Base-by-base conservation (phyloP, 2,329 filamentous ascomycete genomes). In the Pseudogymnoascus sp. region DNA sequence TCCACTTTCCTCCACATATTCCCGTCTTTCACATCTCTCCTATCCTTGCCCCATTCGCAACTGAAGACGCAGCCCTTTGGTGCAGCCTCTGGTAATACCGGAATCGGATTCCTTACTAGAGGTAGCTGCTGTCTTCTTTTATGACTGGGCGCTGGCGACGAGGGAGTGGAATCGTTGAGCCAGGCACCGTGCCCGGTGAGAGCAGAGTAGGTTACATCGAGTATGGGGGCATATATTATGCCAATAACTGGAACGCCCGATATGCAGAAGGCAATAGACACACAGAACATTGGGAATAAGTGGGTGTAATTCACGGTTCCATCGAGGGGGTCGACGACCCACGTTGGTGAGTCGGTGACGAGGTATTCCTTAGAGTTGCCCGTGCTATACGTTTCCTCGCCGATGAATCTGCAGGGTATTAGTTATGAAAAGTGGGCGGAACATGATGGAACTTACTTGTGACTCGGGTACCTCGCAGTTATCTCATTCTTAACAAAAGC, bases 251-350 rank as follows among this genome's bases (percentile, higher is more conserved):
- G 86, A 28, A 77, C 73, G 5, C 81, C 79, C 16, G 81, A 74
- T 62, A 89, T 70, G 23, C 87, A 78, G 69, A 92, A 86, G 58
- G 81, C 88, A 69, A 92, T 91, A 36, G 86, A 90, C 45, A 92
- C 86, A 73, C 89, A 92, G 75, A 90, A 91, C 85, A 91, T 90
- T 63, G 88, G 88, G 70, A 90, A 91, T 5, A 90, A 80, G 72
- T 92, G 89, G 30, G 88, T 90, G 75, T 89, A 92, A 77, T 92
- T 92, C 64, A 92, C 88, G 2, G 89, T 92, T 45, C 81, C 88
- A 70, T 92, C 89, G 28, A 92, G 80, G 8, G 89, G 89, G 73
- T 92, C 89, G 41, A 92, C 81, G 69, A 86, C 84, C 89, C 89
- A 92, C 33, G 89, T 91, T 45, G 88, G 88, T 0, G 75, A 68